A percentile compares a stretch with the other conserved stretches of the same genome.
phyloP scores from a whole-genome alignment of 2,329 filamentous ascomycete species.

The Tothia fuscella region DNA sequence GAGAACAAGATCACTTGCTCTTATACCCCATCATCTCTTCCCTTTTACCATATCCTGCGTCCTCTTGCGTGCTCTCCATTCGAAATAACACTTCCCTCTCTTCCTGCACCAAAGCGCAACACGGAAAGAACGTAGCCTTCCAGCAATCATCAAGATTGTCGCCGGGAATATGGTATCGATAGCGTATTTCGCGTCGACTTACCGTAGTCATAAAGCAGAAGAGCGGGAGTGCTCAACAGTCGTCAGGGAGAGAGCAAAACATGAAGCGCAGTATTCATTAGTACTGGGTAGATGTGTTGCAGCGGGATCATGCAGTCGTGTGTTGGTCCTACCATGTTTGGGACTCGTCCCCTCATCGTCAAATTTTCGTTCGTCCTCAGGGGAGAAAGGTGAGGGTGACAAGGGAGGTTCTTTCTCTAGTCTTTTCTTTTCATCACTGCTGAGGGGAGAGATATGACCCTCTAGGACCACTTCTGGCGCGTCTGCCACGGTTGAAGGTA shows the following conservation, averaged over 20 bases:
- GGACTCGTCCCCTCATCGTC: too few relatives aligned
- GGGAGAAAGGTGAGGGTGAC: too few relatives aligned
- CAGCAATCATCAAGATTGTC: slow-evolving; percentile 9
- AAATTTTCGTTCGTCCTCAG: too few relatives aligned
- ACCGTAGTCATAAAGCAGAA: slow-evolving; percentile 7
- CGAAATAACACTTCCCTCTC: slow-evolving; percentile 10
- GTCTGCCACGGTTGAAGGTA: too few relatives aligned
- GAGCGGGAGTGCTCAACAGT: too few relatives aligned
- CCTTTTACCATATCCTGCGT: not conserved
- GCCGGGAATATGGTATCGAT: slow-evolving; percentile 11
- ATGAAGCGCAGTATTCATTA: slow-evolving; percentile 7
- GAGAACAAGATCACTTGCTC: too few relatives aligned
- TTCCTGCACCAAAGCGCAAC: slow-evolving; percentile 12
- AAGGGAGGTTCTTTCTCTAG: too few relatives aligned
- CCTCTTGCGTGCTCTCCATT: not conserved
- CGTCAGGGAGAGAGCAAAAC: not conserved
- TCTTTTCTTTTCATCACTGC: too few relatives aligned
- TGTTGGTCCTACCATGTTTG: slow-evolving; percentile 10
- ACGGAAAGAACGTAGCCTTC: slow-evolving; percentile 8
- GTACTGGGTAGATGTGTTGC: slow-evolving; percentile 6
- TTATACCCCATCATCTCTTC: not conserved
- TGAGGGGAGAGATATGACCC: too few relatives aligned
- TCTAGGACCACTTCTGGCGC: too few relatives aligned
- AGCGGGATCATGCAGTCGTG: slow-evolving; percentile 7
- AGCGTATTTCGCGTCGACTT: slow-evolving; percentile 7